Conservation (phyloP, 164 flowering plant species). For the Umbilicus rupestris region DNA sequence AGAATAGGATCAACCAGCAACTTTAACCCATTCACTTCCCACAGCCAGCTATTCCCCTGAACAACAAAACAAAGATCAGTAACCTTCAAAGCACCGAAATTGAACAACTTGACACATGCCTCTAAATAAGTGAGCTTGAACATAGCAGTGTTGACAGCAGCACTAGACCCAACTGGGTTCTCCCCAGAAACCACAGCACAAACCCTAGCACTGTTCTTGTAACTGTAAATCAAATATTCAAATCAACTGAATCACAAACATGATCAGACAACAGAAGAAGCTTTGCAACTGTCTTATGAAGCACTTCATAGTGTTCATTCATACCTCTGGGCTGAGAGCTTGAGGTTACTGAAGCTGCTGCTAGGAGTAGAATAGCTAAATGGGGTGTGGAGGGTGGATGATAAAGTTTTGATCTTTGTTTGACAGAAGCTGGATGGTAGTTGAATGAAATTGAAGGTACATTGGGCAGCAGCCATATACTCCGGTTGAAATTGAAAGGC, state of each 20-base stretch:
- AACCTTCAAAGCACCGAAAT: neutral
- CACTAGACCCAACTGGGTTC: conserved; percentile 28
- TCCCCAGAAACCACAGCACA: conserved; percentile 55
- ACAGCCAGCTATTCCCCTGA: conserved; percentile 92
- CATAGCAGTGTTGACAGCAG: conserved; percentile 27
- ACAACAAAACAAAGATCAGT: neutral
- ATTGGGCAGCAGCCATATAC: neutral
- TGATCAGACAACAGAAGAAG: neutral
- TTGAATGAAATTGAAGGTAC: neutral
- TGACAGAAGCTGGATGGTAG: conserved; percentile 1
- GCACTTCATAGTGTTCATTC: neutral
- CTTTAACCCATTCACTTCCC: conserved; percentile 66
- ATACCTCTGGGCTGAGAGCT: conserved; percentile 22
- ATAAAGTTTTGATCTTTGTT: conserved; percentile 11
- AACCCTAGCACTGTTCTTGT: conserved; percentile 14
- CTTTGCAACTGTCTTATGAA: neutral
- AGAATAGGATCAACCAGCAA: conserved; percentile 87
- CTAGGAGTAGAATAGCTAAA: conserved; percentile 3
- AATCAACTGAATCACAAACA: neutral
- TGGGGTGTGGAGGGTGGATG: conserved; percentile 11
- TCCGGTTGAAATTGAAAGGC: neutral
- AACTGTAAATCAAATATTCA: conserved; percentile 1
- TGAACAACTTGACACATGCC: conserved; percentile 31
- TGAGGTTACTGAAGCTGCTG: conserved; percentile 11
- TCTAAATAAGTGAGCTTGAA: conserved; percentile 78